Evolutionary conservation across 2,329 filamentous ascomycete species (phyloP).

Genomic region (Neocucurbitaria cava): DNA sequence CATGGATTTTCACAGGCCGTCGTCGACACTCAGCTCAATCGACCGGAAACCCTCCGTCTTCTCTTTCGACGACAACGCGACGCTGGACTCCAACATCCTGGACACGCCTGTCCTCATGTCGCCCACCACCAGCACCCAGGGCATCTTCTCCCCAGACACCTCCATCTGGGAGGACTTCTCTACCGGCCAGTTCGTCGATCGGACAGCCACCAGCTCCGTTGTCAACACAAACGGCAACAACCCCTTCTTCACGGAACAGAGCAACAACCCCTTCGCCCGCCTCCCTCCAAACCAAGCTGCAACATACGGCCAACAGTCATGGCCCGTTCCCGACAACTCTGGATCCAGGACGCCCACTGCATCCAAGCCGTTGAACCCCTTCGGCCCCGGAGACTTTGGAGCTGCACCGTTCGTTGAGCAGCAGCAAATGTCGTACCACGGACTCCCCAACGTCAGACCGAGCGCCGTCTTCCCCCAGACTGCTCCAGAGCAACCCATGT

Average conservation of each 20-base stretch:
- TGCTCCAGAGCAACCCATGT: conserved; percentile 59
- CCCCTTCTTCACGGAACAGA: conserved; percentile 57
- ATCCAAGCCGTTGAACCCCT: conserved; percentile 74
- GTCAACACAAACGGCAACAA: conserved; percentile 54
- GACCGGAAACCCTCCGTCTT: conserved; percentile 49
- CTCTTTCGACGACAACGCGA: conserved; percentile 61
- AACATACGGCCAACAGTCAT: conserved; percentile 60
- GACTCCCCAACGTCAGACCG: conserved; percentile 53
- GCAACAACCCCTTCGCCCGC: conserved; percentile 69
- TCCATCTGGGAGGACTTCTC: conserved; percentile 58
- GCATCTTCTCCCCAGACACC: conserved; percentile 61
- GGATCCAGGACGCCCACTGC: conserved; percentile 78
- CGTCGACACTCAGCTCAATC: conserved; percentile 43
- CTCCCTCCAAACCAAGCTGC: conserved; percentile 58
- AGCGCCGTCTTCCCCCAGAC: conserved; percentile 58
- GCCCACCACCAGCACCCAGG: conserved; percentile 55
- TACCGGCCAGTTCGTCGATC: conserved; percentile 48
- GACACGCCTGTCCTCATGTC: conserved; percentile 56
- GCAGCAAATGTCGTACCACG: conserved; percentile 47
- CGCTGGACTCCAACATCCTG: conserved; percentile 56
- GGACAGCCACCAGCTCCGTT: conserved; percentile 46
- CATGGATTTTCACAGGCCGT: conserved; percentile 49
- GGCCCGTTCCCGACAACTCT: conserved; percentile 69
- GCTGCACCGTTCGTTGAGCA: conserved; percentile 52
- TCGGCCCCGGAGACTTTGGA: conserved; percentile 59